phyloP scores from a whole-genome alignment of 2,329 filamentous ascomycete genomes.

The Fonsecaea erecta region DNA sequence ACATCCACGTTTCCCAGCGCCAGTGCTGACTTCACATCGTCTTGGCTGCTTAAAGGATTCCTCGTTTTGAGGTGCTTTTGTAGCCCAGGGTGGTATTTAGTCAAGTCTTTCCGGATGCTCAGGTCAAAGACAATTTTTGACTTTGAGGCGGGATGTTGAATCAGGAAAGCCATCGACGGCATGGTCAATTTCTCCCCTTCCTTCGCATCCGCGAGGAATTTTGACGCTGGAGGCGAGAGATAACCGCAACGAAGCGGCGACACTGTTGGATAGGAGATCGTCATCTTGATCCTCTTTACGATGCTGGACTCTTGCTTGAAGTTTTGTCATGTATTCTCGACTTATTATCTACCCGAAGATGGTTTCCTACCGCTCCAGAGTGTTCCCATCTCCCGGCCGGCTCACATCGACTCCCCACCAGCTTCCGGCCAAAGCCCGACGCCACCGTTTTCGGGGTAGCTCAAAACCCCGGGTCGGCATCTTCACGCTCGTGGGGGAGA shows the following conservation, averaged over 20 bases:
- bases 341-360: background rate
- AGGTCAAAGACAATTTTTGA: constrained; percentile 57
- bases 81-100: constrained; percentile 50
- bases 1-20: constrained; percentile 43
- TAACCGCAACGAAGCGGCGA: constrained; percentile 18
- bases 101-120: constrained; percentile 53
- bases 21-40: constrained; percentile 51
- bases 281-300: constrained; percentile 2
- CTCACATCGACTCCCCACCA: background rate
- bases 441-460: background rate
- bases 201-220: constrained; percentile 16
- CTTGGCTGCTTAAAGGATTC: constrained; percentile 51
- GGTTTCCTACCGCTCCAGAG: background rate
- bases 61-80: constrained; percentile 53
- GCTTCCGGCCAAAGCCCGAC: constrained; percentile 10
- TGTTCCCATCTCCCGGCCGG: background rate
- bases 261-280: constrained; percentile 18
- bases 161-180: constrained; percentile 40
- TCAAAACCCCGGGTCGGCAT: background rate
- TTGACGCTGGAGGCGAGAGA: constrained; percentile 20
- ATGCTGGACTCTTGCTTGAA: background rate
- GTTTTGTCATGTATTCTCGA: background rate
- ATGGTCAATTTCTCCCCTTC: constrained; percentile 33
- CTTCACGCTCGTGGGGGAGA: constrained; percentile 12
- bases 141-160: constrained; percentile 35